A percentile compares a stretch with the other conserved stretches of the same genome.
These are phyloP conservation scores for Aspergillus ruber DNA, from an alignment of 2,329 filamentous ascomycete genomes.

Conservation along the genomic window DNA sequence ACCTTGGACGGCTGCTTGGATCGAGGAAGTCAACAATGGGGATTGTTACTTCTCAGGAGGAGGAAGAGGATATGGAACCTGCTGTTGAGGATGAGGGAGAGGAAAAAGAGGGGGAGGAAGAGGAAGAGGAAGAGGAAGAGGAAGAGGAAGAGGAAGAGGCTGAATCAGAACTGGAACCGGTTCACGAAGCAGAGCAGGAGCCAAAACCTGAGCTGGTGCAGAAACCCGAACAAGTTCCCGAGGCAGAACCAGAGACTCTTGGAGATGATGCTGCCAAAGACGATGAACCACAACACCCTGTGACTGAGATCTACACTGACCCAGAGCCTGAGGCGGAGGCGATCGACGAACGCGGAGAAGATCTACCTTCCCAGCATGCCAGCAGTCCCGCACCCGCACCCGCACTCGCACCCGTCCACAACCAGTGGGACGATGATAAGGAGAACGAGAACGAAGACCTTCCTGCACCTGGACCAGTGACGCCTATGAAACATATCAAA, in stretches of 20 bases:
- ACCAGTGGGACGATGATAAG: constrained; percentile 39
- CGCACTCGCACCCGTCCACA: not conserved
- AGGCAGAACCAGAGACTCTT: constrained; percentile 1
- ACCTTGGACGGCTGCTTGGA: constrained; percentile 15
- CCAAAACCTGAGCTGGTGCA: constrained; percentile 5
- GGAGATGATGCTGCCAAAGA: constrained; percentile 1
- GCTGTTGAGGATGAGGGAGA: constrained; percentile 7
- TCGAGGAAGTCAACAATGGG: constrained; percentile 7
- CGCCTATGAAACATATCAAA: constrained; percentile 53
- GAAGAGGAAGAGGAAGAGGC: constrained; percentile 1
- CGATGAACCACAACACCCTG: constrained; percentile 5
- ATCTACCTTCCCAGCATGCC: constrained; percentile 53
- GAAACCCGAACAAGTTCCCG: constrained; percentile 4
- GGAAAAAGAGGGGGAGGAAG: constrained; percentile 5
- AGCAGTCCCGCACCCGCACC: not conserved
- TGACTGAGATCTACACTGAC: constrained; percentile 10
- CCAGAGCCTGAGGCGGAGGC: constrained; percentile 3
- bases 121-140: constrained; percentile 8
- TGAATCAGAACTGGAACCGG: not conserved
- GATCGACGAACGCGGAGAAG: constrained; percentile 35
- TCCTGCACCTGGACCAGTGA: constrained; percentile 8
- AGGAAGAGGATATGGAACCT: too few species aligned
- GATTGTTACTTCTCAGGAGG: constrained; percentile 3
- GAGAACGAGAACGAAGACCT: constrained; percentile 18
- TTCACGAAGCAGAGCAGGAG: not conserved